These are phyloP conservation scores for Verticillium dahliae DNA, from an alignment of 2,329 filamentous ascomycete genomes.

Conservation along the genomic window DNA sequence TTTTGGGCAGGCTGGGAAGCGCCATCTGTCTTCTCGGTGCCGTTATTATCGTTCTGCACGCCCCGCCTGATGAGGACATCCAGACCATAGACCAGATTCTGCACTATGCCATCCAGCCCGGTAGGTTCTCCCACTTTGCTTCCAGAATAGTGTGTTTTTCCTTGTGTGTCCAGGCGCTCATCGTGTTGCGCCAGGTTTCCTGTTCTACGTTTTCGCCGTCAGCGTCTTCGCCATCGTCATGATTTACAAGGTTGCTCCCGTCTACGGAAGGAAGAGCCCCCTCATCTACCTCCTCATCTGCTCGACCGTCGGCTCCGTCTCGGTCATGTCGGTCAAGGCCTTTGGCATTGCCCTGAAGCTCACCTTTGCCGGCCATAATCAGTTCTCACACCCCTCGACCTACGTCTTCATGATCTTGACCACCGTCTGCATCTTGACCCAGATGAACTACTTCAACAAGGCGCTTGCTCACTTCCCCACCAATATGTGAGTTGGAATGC, in stretches of 20 bases:
- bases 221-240: constrained; percentile 81
- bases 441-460: constrained; percentile 99
- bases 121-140: constrained; percentile 40
- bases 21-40: constrained; percentile 94
- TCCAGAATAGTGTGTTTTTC: background rate
- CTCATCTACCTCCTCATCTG: constrained; percentile 97
- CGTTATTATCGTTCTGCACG: constrained; percentile 95
- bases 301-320: constrained; percentile 92
- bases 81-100: constrained; percentile 88
- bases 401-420: constrained; percentile 97
- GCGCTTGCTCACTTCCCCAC: constrained; percentile 94
- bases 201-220: constrained; percentile 77
- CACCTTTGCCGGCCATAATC: constrained; percentile 87
- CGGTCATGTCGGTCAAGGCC: constrained; percentile 98
- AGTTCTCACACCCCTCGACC: constrained; percentile 90
- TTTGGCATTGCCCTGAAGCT: constrained; percentile 97
- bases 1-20: constrained; percentile 86
- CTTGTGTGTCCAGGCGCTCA: background rate
- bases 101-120: constrained; percentile 82
- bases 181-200: constrained; percentile 58
- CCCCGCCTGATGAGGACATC: constrained; percentile 88
- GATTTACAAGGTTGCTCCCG: constrained; percentile 91
- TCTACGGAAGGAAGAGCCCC: constrained; percentile 90
- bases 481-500: constrained; percentile 67
- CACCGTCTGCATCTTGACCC: constrained; percentile 86